phyloP scores from a whole-genome alignment of 169 alveolate species.

The Cryptosporidium sp. region DNA sequence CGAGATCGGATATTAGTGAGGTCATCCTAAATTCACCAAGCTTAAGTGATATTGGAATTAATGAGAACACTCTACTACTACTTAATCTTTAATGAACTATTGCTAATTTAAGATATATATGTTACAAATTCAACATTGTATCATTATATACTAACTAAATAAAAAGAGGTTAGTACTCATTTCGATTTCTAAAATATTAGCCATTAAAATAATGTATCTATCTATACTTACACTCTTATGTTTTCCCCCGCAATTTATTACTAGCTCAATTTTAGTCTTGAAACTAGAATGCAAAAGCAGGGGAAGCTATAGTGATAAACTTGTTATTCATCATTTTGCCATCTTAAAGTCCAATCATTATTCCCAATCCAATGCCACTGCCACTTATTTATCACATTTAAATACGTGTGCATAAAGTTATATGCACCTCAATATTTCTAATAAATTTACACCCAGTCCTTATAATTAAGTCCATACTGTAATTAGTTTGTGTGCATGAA shows the following conservation, averaged over 20 bases:
- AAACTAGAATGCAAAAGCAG: neutral
- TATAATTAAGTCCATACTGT: neutral
- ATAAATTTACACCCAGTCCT: neutral
- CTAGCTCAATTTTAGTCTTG: neutral
- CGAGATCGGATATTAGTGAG: neutral
- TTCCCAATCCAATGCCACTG: neutral
- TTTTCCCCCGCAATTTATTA: neutral
- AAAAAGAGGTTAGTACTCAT: neutral
- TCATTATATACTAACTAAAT: neutral
- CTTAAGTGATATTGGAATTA: slow-evolving; percentile 32
- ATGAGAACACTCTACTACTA: slow-evolving; percentile 11
- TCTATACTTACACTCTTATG: too few species aligned
- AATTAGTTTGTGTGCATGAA: neutral
- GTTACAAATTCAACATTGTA: neutral
- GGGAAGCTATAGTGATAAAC: neutral
- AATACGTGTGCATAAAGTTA: neutral
- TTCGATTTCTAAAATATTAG: neutral
- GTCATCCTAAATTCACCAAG: slow-evolving; percentile 8
- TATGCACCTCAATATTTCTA: neutral
- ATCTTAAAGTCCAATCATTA: too few species aligned
- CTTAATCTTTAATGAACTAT: slow-evolving; percentile 9
- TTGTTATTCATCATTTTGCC: neutral
- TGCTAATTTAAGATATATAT: neutral
- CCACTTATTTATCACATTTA: neutral
- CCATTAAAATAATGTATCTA: neutral